A percentile compares a stretch with the other conserved stretches of the same genome.
These are phyloP conservation scores for Wickerhamomyces mucosus DNA, from an alignment of 805 yeast genomes.

Conservation along the genomic window DNA sequence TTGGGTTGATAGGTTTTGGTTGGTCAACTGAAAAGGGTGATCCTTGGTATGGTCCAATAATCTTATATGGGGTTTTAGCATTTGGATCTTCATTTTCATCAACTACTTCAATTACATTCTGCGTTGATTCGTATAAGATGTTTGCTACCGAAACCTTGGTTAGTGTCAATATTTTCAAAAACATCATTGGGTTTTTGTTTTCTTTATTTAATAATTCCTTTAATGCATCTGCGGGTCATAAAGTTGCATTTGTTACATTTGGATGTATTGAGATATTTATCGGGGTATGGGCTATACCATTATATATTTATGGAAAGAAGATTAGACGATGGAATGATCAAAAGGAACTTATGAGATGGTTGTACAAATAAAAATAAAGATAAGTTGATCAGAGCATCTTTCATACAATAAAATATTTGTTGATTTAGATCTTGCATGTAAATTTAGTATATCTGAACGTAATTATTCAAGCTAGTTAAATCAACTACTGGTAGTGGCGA, in stretches of 20 bases:
- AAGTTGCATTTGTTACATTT: constrained; percentile 39
- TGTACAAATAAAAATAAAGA: too few relatives aligned
- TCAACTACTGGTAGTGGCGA: too few relatives aligned
- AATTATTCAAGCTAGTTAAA: too few relatives aligned
- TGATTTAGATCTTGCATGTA: too few relatives aligned
- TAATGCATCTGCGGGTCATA: constrained; percentile 30
- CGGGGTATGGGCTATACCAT: constrained; percentile 38
- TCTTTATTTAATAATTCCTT: constrained; percentile 46
- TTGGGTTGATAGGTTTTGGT: constrained; percentile 56
- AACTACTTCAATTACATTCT: constrained; percentile 50
- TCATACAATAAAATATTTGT: too few relatives aligned
- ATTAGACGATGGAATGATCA: constrained; percentile 42
- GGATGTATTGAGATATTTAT: constrained; percentile 42
- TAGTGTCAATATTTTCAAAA: constrained; percentile 44
- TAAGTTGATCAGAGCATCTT: too few relatives aligned
- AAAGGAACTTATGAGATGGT: constrained; percentile 29
- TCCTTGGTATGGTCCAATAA: constrained; percentile 47
- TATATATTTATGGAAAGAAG: constrained; percentile 46
- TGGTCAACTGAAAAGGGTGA: constrained; percentile 42
- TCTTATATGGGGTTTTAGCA: constrained; percentile 45
- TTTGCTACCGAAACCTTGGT: constrained; percentile 53
- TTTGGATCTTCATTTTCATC: constrained; percentile 56
- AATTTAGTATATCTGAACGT: too few relatives aligned
- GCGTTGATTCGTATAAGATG: constrained; percentile 46
- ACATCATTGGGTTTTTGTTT: constrained; percentile 44